These are phyloP conservation scores for Aspergillus alliaceus DNA, from an alignment of 2,329 filamentous ascomycete species.

Conservation along the genomic window DNA sequence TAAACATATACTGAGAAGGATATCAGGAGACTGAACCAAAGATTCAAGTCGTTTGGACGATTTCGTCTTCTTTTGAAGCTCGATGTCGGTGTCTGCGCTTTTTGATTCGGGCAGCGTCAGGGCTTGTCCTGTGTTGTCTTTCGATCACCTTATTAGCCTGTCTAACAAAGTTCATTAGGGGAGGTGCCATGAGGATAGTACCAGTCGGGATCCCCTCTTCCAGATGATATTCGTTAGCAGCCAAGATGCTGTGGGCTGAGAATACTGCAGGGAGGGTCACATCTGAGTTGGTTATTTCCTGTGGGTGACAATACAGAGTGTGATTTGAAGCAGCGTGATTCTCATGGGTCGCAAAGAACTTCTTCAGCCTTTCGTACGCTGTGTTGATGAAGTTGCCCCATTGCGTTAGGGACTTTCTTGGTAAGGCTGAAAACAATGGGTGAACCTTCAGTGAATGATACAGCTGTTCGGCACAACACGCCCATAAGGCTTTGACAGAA, in stretches of 20 bases:
- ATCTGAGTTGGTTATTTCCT: neutral
- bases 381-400: neutral
- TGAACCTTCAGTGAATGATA: neutral
- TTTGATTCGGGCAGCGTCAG: neutral
- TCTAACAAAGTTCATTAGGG: neutral
- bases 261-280: neutral
- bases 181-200: neutral
- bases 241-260: neutral
- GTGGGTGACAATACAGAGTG: neutral
- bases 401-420: neutral
- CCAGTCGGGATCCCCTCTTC: neutral
- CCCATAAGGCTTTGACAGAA: neutral
- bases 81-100: neutral
- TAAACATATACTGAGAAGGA: neutral
- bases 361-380: neutral
- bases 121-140: neutral
- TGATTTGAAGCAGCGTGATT: neutral
- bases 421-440: neutral
- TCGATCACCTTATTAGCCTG: neutral
- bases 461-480: neutral
- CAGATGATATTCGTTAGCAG: neutral
- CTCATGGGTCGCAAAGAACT: neutral
- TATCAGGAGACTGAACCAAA: neutral
- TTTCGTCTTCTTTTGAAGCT: neutral
- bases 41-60: neutral